Evolutionary conservation across 768 basidiomycete genomes (phyloP).

Genomic region (Podaxis sp.): DNA sequence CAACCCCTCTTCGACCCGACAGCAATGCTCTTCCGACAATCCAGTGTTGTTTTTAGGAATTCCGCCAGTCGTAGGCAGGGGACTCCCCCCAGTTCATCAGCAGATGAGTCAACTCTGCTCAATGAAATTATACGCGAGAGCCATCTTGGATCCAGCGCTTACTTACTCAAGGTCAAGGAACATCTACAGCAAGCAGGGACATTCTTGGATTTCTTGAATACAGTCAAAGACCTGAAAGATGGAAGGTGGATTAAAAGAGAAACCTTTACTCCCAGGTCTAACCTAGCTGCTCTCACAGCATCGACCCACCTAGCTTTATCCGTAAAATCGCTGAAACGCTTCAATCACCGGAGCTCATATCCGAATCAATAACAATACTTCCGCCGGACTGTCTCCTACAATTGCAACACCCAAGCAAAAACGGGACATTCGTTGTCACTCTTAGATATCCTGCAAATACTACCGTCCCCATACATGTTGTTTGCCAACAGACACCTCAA

Average conservation of each 20-base stretch:
- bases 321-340: neutral
- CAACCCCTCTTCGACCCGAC: neutral
- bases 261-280: neutral
- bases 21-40: neutral
- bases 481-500: neutral
- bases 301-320: neutral
- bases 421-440: neutral
- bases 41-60: neutral
- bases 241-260: neutral
- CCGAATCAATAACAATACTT: neutral
- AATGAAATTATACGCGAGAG: neutral
- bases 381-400: neutral
- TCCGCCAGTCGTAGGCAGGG: neutral
- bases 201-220: neutral
- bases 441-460: neutral
- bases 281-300: neutral
- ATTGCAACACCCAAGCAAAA: neutral
- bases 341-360: neutral
- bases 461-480: neutral
- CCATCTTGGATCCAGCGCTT: neutral
- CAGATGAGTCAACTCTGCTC: neutral
- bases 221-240: neutral
- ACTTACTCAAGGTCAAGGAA: slow-evolving; percentile 2
- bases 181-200: neutral
- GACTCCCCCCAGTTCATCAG: neutral